A percentile compares a stretch with the other conserved stretches of the same genome.
Conservation (phyloP, 228 moss, liverwort and hornwort species). For the Sphagnum fallax region DNA sequence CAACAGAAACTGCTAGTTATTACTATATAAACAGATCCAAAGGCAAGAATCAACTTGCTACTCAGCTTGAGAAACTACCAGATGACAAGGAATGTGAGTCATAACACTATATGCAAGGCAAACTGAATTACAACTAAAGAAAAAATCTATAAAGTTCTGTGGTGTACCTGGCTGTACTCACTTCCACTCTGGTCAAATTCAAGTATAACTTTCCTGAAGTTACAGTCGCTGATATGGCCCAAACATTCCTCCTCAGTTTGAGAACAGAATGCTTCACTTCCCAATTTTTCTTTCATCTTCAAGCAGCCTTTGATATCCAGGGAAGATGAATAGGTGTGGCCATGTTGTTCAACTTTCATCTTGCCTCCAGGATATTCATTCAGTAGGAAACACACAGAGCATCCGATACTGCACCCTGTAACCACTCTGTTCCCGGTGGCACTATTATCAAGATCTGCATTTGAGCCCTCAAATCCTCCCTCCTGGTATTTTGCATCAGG, state of each 20-base stretch:
- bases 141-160: neutral
- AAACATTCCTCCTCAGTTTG: conserved; percentile 16
- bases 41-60: neutral
- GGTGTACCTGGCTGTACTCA: conserved; percentile 42
- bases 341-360: conserved; percentile 10
- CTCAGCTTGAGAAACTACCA: neutral
- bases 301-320: conserved; percentile 17
- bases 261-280: conserved; percentile 9
- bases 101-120: neutral
- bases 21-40: neutral
- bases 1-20: neutral
- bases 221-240: conserved; percentile 13
- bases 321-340: conserved; percentile 20
- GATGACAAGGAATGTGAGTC: neutral
- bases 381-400: conserved; percentile 23
- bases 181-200: conserved; percentile 28
- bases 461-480: conserved; percentile 4
- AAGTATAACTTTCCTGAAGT: conserved; percentile 36
- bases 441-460: conserved; percentile 5
- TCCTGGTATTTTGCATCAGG: conserved; percentile 1
- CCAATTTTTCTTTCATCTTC: conserved; percentile 6
- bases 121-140: neutral
- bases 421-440: conserved; percentile 7
- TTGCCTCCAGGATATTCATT: conserved; percentile 16
- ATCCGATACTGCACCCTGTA: conserved; percentile 22